Percentiles rank a stretch among this genome's conserved stretches.
Conservation (phyloP, 805 yeast species). For the Ogataea haglerorum region DNA sequence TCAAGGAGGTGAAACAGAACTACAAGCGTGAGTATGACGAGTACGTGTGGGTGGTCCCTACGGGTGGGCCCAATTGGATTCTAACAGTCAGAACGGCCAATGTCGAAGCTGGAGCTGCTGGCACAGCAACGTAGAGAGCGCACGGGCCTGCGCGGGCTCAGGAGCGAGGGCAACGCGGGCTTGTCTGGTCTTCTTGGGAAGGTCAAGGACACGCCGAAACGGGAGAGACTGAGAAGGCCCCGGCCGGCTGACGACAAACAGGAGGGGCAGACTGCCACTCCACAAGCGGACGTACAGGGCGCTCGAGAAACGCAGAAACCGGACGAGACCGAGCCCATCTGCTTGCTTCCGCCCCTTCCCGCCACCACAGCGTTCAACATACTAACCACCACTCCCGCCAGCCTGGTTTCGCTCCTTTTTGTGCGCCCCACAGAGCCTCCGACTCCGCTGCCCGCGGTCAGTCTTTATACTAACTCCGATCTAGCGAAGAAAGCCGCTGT, state of each 20-base stretch:
- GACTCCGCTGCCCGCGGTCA: slow-evolving; percentile 1
- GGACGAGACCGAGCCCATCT: neutral
- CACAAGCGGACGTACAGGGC: neutral
- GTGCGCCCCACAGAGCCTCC: slow-evolving; percentile 4
- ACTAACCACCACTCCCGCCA: neutral
- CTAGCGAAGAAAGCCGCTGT: slow-evolving; percentile 42
- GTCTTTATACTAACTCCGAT: slow-evolving; percentile 37
- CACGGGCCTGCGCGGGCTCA: slow-evolving; percentile 5
- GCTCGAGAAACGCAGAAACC: neutral
- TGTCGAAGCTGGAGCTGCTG: slow-evolving; percentile 45
- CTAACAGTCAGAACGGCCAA: slow-evolving; percentile 12
- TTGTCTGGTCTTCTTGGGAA: slow-evolving; percentile 1
- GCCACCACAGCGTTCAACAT: slow-evolving; percentile 1
- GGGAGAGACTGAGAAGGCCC: neutral
- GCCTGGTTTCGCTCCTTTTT: neutral
- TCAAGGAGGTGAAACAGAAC: slow-evolving; percentile 43
- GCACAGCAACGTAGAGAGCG: slow-evolving; percentile 39
- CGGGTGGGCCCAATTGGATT: neutral
- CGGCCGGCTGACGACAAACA: neutral
- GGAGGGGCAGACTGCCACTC: neutral
- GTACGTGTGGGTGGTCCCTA: slow-evolving; percentile 6
- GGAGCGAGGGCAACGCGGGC: neutral
- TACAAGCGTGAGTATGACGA: slow-evolving; percentile 27
- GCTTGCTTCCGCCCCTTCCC: neutral
- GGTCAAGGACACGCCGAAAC: neutral